These are phyloP conservation scores for Ustilago xerochloae DNA, from an alignment of 1,284 basidiomycete genomes.

Conservation along the genomic window DNA sequence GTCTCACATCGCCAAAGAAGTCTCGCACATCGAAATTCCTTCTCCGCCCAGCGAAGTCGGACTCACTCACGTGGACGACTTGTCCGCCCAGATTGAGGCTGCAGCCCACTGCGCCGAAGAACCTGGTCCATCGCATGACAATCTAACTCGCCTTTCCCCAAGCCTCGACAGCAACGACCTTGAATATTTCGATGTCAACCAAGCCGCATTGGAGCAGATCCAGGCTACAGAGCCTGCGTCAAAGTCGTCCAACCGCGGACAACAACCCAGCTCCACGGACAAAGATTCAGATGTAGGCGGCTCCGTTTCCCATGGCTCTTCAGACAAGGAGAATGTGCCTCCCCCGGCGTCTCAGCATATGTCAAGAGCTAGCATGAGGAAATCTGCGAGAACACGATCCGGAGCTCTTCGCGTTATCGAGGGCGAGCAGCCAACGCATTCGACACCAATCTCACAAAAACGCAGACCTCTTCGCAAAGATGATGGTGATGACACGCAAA, in stretches of 20 bases:
- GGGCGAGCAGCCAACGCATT: slow-evolving; percentile 19
- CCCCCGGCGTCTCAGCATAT: slow-evolving; percentile 4
- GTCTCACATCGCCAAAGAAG: neutral
- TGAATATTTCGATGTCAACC: slow-evolving; percentile 39
- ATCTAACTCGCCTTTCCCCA: slow-evolving; percentile 23
- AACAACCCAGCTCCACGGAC: neutral
- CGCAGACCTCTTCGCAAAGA: neutral
- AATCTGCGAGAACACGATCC: neutral
- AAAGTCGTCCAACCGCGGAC: neutral
- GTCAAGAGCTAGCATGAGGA: neutral
- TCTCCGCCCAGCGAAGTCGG: neutral
- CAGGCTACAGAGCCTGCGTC: neutral
- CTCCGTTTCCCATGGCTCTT: slow-evolving; percentile 21
- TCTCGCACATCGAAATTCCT: slow-evolving; percentile 9
- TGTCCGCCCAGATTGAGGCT: slow-evolving; percentile 20
- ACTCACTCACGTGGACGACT: neutral
- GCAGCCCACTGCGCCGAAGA: neutral
- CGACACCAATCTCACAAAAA: slow-evolving; percentile 19
- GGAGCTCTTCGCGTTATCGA: slow-evolving; percentile 13
- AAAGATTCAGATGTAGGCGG: neutral
- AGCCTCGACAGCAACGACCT: slow-evolving; percentile 31
- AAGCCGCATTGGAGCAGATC: neutral
- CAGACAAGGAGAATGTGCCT: slow-evolving; percentile 47
- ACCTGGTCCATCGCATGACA: slow-evolving; percentile 2
- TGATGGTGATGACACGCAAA: neutral